Evolutionary conservation across 2,329 filamentous ascomycete genomes (phyloP).

Genomic region (Cladophialophora chaetospira): DNA sequence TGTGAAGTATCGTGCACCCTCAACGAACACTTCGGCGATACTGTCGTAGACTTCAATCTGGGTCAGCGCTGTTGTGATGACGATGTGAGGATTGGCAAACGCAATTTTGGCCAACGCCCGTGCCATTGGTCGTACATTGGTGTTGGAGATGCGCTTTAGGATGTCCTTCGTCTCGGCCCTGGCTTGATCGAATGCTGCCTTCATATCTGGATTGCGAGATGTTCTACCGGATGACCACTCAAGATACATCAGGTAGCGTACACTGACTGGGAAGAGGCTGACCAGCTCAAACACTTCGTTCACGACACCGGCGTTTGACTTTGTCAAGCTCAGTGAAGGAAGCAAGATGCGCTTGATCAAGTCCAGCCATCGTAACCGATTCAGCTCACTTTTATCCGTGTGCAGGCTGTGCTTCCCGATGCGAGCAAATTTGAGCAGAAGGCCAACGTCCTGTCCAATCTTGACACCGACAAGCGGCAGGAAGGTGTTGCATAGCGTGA

Average conservation of each 20-base stretch:
- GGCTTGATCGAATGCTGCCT: slow-evolving; percentile 74
- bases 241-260: slow-evolving; percentile 84
- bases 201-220: slow-evolving; percentile 75
- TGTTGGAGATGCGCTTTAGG: slow-evolving; percentile 85
- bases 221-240: slow-evolving; percentile 86
- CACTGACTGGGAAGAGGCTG: slow-evolving; percentile 72
- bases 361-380: slow-evolving; percentile 78
- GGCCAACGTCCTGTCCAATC: slow-evolving; percentile 77
- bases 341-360: slow-evolving; percentile 82
- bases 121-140: slow-evolving; percentile 83
- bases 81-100: slow-evolving; percentile 83
- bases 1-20: slow-evolving; percentile 92
- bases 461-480: slow-evolving; percentile 84
- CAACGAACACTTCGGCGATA: slow-evolving; percentile 89
- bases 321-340: slow-evolving; percentile 82
- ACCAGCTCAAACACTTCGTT: slow-evolving; percentile 86
- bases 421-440: slow-evolving; percentile 79
- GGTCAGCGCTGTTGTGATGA: slow-evolving; percentile 83
- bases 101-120: slow-evolving; percentile 89
- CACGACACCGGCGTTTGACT: slow-evolving; percentile 78
- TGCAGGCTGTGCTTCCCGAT: slow-evolving; percentile 77
- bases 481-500: slow-evolving; percentile 80
- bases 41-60: slow-evolving; percentile 95
- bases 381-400: slow-evolving; percentile 69
- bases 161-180: slow-evolving; percentile 78